A percentile compares a stretch with the other conserved stretches of the same genome.
Conservation (phyloP, 371 early-diverging fungal genomes). For the Parasitella parasitica region DNA sequence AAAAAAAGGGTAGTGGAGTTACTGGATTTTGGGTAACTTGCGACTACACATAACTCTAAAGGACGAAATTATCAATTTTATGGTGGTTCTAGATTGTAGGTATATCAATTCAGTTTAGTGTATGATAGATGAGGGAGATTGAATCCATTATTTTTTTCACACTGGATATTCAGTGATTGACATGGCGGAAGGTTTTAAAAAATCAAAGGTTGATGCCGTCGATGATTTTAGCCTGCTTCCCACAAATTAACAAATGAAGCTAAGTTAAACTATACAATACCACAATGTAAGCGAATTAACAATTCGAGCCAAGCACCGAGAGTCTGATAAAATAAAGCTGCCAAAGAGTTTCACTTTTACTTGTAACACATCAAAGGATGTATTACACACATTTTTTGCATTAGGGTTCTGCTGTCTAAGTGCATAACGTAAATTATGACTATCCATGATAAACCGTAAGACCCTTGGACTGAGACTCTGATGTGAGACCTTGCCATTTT, state of each 20-base stretch:
- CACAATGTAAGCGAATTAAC: constrained; percentile 3
- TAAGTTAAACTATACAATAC: constrained; percentile 18
- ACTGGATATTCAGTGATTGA: constrained; percentile 22
- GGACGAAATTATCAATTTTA: neutral
- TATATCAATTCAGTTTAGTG: too few relatives aligned
- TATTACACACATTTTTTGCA: too few relatives aligned
- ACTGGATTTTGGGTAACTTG: constrained; percentile 17
- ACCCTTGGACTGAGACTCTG: too few relatives aligned
- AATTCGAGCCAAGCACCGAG: constrained; percentile 10
- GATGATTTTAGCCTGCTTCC: constrained; percentile 9
- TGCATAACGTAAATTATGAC: too few relatives aligned
- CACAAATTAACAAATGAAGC: neutral
- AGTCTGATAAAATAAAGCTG: too few relatives aligned
- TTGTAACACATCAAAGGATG: too few relatives aligned
- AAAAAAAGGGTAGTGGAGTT: constrained; percentile 14
- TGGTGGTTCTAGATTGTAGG: constrained; percentile 27
- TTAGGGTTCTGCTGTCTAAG: too few relatives aligned
- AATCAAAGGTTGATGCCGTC: constrained; percentile 11
- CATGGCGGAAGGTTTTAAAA: constrained; percentile 19
- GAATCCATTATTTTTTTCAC: neutral
- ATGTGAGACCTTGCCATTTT: too few relatives aligned
- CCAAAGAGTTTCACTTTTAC: too few relatives aligned
- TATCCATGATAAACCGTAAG: too few relatives aligned
- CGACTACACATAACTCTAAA: too few relatives aligned
- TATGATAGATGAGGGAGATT: too few relatives aligned